Evolutionary conservation across 1,284 basidiomycete genomes (phyloP).

Genomic region (Leccinum laetum): DNA sequence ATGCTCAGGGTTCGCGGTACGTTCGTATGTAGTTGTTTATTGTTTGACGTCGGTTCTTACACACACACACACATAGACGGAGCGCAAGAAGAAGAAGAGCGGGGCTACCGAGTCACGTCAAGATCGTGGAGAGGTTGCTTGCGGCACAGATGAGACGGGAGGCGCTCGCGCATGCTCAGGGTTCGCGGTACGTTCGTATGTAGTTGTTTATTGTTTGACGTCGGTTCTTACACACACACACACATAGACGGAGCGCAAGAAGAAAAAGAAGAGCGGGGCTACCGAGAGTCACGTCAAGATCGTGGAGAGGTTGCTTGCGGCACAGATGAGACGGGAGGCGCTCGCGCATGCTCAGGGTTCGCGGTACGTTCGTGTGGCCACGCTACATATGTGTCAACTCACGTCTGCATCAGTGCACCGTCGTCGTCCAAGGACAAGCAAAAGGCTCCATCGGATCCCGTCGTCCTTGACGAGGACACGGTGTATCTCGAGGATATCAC

Average conservation of each 20-base stretch:
- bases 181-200: conserved; percentile 34
- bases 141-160: conserved; percentile 93
- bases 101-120: conserved; percentile 84
- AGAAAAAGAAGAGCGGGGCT: conserved; percentile 86
- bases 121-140: conserved; percentile 88
- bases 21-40: too few species aligned
- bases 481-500: conserved; percentile 90
- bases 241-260: conserved; percentile 69
- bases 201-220: not conserved
- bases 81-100: conserved; percentile 84
- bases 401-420: not conserved
- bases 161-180: conserved; percentile 76
- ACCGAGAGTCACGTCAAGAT: conserved; percentile 83
- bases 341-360: conserved; percentile 37
- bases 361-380: not conserved
- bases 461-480: conserved; percentile 63
- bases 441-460: conserved; percentile 40
- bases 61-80: conserved; percentile 49
- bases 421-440: conserved; percentile 40
- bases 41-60: not conserved
- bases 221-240: not conserved
- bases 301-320: conserved; percentile 44
- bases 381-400: too few species aligned
- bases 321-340: too few species aligned
- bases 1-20: too few species aligned